These are phyloP conservation scores for Prunella vulgaris DNA, from an alignment of 257 asterid genomes.

Conservation along the genomic window DNA sequence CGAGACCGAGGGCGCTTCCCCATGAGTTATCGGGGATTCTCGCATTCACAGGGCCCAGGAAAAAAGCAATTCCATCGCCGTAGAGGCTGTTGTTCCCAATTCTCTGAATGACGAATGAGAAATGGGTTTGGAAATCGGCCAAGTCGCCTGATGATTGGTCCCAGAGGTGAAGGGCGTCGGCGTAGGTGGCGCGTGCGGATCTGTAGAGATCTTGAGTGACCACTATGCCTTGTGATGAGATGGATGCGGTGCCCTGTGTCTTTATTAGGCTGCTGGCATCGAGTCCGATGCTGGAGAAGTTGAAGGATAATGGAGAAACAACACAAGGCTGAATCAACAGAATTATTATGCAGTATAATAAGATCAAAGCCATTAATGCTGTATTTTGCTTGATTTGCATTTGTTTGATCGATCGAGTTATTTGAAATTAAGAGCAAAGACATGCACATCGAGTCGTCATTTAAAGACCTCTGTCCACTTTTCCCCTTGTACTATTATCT, in stretches of 20 bases:
- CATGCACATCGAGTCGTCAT: too few species aligned
- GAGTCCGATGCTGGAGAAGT: neutral
- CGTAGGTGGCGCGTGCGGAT: slow-evolving; percentile 8
- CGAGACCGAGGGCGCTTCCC: slow-evolving; percentile 6
- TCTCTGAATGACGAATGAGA: neutral
- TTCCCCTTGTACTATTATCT: too few species aligned
- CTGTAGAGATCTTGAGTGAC: neutral
- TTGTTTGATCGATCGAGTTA: too few species aligned
- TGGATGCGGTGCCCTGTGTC: neutral
- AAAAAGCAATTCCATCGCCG: neutral
- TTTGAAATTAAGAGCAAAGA: too few species aligned
- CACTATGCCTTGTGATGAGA: neutral
- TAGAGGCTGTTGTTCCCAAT: too few species aligned
- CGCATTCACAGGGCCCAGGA: neutral
- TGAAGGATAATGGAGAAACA: neutral
- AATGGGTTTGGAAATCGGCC: neutral
- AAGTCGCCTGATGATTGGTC: neutral
- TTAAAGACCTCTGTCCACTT: too few species aligned
- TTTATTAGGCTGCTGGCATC: neutral
- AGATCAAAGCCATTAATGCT: neutral
- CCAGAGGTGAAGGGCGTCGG: neutral
- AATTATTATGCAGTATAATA: neutral
- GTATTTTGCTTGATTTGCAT: too few species aligned
- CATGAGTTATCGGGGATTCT: neutral
- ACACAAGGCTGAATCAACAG: neutral